These are phyloP conservation scores for Magnolia kwangsiensis DNA, from an alignment of 164 flowering plant species.

Conservation along the genomic window DNA sequence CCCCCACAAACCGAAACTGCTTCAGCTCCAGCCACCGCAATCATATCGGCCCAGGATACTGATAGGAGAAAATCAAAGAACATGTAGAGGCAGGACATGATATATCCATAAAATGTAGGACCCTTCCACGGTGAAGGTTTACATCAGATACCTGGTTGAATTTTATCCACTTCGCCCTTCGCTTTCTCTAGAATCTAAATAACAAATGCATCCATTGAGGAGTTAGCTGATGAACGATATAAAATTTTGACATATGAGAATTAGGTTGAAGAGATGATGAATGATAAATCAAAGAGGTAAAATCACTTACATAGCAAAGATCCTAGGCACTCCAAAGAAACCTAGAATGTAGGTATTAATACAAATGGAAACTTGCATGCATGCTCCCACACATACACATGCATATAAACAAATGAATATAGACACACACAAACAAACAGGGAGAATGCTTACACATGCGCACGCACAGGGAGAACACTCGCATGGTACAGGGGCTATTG, in stretches of 20 bases:
- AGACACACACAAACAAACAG: too few species aligned
- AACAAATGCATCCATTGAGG: conserved; percentile 25
- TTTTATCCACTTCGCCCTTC: conserved; percentile 54
- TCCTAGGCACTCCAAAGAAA: too few species aligned
- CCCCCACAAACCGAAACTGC: conserved; percentile 89
- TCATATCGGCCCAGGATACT: conserved; percentile 95
- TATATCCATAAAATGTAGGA: background rate
- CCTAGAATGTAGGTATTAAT: too few species aligned
- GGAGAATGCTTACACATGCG: too few species aligned
- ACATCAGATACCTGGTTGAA: conserved; percentile 46
- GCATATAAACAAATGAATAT: too few species aligned
- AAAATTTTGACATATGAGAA: conserved; percentile 11
- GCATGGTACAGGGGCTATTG: too few species aligned
- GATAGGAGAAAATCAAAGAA: conserved; percentile 7
- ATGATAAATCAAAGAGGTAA: background rate
- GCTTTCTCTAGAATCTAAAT: conserved; percentile 74
- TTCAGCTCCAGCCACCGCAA: conserved; percentile 88
- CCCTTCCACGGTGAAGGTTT: background rate
- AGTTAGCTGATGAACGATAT: background rate
- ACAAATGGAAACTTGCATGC: too few species aligned
- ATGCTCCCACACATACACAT: too few species aligned
- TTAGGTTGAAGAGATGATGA: background rate
- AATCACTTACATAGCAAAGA: background rate
- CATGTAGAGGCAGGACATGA: background rate
- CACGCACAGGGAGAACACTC: too few species aligned